Evolutionary conservation across 768 basidiomycete genomes (phyloP).

Genomic region (Suillus fuscotomentosus): DNA sequence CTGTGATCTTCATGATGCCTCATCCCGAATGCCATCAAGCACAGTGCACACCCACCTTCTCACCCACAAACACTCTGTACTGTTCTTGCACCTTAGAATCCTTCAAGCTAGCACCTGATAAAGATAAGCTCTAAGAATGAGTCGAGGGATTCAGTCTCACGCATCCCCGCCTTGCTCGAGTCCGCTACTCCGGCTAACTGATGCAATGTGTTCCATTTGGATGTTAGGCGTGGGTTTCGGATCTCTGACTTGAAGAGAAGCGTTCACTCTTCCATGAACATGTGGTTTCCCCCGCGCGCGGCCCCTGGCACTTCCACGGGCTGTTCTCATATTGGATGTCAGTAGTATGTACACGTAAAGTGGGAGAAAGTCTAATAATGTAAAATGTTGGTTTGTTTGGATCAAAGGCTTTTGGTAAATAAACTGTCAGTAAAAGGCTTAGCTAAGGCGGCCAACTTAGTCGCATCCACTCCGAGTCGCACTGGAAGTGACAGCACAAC

Average conservation of each 20-base stretch:
- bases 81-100: slow-evolving; percentile 59
- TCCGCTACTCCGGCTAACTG: slow-evolving; percentile 76
- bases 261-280: not conserved
- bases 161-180: slow-evolving; percentile 71
- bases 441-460: too few species aligned
- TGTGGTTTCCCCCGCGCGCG: not conserved
- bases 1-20: slow-evolving; percentile 27
- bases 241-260: not conserved
- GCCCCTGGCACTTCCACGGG: not conserved
- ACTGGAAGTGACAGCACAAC: too few species aligned
- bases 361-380: not conserved
- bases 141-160: slow-evolving; percentile 42
- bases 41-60: slow-evolving; percentile 46
- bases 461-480: too few species aligned
- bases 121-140: slow-evolving; percentile 2
- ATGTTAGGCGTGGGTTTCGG: not conserved
- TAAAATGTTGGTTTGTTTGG: not conserved
- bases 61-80: slow-evolving; percentile 62
- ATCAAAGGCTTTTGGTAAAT: not conserved
- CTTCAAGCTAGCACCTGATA: slow-evolving; percentile 53
- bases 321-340: not conserved
- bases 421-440: too few species aligned
- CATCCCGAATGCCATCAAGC: slow-evolving; percentile 52
- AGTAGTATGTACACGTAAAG: not conserved
- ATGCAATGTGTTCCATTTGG: slow-evolving; percentile 65